Conservation (phyloP, 768 basidiomycete species). For the Coprinopsis strossmayeri region DNA sequence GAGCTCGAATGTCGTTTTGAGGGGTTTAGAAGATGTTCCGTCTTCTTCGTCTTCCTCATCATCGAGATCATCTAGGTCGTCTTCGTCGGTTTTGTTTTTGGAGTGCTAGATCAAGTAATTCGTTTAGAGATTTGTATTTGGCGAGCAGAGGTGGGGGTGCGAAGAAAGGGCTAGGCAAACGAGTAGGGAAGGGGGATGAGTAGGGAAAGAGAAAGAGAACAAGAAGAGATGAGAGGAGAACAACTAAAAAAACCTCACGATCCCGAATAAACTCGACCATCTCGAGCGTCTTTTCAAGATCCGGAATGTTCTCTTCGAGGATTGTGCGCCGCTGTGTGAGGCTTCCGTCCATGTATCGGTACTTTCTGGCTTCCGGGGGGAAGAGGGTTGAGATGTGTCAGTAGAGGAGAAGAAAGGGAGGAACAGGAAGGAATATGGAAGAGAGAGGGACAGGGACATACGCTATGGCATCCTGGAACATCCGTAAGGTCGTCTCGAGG, state of each 20-base stretch:
- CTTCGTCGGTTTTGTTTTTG: constrained; percentile 54
- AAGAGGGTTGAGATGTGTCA: too few species aligned
- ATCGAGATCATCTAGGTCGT: constrained; percentile 35
- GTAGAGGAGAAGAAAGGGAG: too few species aligned
- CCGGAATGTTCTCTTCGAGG: constrained; percentile 92
- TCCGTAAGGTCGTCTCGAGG: constrained; percentile 69
- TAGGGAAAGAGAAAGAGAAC: too few species aligned
- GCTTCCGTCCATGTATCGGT: constrained; percentile 94
- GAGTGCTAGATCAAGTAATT: too few species aligned
- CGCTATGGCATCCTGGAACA: constrained; percentile 92
- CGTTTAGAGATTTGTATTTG: too few species aligned
- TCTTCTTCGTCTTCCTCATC: constrained; percentile 53
- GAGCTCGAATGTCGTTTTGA: constrained; percentile 88
- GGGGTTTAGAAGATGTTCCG: constrained; percentile 42
- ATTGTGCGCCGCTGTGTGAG: constrained; percentile 70
- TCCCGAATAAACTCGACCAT: constrained; percentile 84
- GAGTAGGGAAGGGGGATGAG: too few species aligned
- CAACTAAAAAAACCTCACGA: constrained; percentile 44
- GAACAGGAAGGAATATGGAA: too few species aligned
- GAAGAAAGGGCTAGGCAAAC: too few species aligned
- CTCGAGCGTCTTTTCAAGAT: constrained; percentile 85
- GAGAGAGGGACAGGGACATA: constrained; percentile 35
- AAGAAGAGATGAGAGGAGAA: too few species aligned
- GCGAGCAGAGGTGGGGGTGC: too few species aligned
- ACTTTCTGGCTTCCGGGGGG: constrained; percentile 86